phyloP scores from a whole-genome alignment of 345 rosid species.

The Salix viminalis region DNA sequence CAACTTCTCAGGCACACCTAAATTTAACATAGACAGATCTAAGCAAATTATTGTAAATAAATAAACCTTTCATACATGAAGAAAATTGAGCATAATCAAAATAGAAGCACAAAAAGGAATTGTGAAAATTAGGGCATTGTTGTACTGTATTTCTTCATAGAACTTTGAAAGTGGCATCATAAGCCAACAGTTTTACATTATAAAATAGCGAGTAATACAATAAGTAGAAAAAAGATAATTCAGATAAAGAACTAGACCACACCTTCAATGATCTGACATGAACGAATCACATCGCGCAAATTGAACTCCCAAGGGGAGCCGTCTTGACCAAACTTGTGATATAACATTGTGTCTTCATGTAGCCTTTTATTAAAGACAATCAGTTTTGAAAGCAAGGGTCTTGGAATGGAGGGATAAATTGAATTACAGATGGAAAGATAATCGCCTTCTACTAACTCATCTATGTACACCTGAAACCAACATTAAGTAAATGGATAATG shows the following conservation, averaged over 20 bases:
- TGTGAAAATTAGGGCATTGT: no score
- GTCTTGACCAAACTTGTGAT: conserved; percentile 69
- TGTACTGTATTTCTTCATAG: no score
- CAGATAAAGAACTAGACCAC: conserved; percentile 7
- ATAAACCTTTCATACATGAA: no score
- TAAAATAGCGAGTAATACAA: not conserved
- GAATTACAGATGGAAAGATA: conserved; percentile 73
- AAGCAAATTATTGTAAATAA: no score
- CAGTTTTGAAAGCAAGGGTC: conserved; percentile 60
- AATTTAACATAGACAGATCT: not conserved
- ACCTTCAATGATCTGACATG: conserved; percentile 84
- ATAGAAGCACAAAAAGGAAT: no score
- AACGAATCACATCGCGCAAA: conserved; percentile 85
- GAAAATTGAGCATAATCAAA: no score
- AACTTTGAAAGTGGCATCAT: no score
- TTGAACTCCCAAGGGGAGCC: conserved; percentile 99
- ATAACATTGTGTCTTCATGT: conserved; percentile 71
- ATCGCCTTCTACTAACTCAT: conserved; percentile 83
- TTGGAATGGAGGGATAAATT: conserved; percentile 67
- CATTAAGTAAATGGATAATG: not conserved
- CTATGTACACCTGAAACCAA: conserved; percentile 74
- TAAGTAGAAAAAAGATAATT: not conserved
- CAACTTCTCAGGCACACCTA: conserved; percentile 42
- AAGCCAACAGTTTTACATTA: not conserved
- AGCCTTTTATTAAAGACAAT: conserved; percentile 68